Evolutionary conservation across 1,284 basidiomycete species (phyloP).

Genomic region (Apiotrichum porosum): DNA sequence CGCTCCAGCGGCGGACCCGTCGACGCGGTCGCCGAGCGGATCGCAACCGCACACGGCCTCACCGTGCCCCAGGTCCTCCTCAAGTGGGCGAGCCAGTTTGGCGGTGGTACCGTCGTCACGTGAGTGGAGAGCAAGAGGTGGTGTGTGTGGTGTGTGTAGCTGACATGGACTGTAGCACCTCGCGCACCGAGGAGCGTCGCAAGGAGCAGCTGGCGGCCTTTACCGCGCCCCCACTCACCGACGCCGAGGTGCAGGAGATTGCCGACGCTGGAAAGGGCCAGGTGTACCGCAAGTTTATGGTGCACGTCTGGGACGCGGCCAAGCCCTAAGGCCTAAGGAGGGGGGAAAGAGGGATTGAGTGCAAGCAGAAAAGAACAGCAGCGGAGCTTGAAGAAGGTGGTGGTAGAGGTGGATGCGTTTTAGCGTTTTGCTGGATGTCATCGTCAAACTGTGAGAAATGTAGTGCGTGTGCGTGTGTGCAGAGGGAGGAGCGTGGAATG

Average conservation of each 20-base stretch:
- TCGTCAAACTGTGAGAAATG: no score
- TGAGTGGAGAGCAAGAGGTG: constrained; percentile 33
- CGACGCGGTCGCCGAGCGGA: constrained; percentile 53
- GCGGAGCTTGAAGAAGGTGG: no score
- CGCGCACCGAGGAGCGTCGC: constrained; percentile 63
- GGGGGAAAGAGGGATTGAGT: no score
- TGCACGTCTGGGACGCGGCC: neutral
- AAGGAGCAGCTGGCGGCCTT: constrained; percentile 60
- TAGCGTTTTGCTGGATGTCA: no score
- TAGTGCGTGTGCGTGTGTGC: no score
- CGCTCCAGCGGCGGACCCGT: constrained; percentile 58
- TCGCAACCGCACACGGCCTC: constrained; percentile 48
- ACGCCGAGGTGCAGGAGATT: constrained; percentile 53
- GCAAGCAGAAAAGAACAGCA: no score
- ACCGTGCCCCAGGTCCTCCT: constrained; percentile 43
- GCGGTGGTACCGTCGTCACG: constrained; percentile 58
- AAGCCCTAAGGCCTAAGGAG: no score
- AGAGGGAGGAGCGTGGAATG: no score
- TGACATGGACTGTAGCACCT: constrained; percentile 54
- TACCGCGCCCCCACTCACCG: constrained; percentile 56
- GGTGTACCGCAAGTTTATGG: constrained; percentile 31
- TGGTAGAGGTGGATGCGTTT: no score
- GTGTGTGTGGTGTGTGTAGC: no score
- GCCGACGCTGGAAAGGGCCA: constrained; percentile 31
- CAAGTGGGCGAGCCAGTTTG: constrained; percentile 39